These are phyloP conservation scores for Metarhizium brunneum DNA, from an alignment of 2,329 filamentous ascomycete genomes.

Conservation along the genomic window DNA sequence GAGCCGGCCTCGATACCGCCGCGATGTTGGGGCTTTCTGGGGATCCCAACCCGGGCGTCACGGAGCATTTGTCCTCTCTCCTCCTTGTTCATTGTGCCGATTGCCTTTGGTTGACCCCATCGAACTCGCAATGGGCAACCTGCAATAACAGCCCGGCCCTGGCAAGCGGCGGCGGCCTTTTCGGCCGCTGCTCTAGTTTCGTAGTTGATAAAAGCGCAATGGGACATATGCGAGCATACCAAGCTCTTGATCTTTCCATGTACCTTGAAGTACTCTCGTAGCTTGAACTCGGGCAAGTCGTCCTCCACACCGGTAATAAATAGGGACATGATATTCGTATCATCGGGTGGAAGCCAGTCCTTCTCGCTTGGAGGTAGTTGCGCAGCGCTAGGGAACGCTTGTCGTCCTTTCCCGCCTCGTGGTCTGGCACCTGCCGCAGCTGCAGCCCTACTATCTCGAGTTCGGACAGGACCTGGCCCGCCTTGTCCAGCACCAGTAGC, in stretches of 20 bases:
- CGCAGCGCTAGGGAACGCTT: constrained; percentile 59
- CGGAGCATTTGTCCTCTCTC: constrained; percentile 72
- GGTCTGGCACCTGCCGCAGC: constrained; percentile 38
- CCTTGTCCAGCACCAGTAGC: constrained; percentile 47
- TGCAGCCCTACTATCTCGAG: constrained; percentile 52
- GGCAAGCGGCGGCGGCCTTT: constrained; percentile 71
- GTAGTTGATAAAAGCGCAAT: constrained; percentile 96
- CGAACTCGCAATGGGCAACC: constrained; percentile 84
- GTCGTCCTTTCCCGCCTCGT: constrained; percentile 32
- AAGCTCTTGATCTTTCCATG: constrained; percentile 88
- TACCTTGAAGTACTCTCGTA: constrained; percentile 81
- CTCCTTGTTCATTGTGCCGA: constrained; percentile 86
- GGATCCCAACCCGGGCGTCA: constrained; percentile 47
- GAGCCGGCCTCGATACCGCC: constrained; percentile 25
- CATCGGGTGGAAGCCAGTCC: constrained; percentile 77
- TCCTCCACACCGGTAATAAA: constrained; percentile 96
- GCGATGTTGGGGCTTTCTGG: constrained; percentile 12
- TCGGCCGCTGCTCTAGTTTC: constrained; percentile 78
- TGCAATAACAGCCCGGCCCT: constrained; percentile 81
- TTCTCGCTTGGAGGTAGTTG: constrained; percentile 71
- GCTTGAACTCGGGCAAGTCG: constrained; percentile 83
- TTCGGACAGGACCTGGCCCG: constrained; percentile 71
- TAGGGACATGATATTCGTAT: constrained; percentile 81
- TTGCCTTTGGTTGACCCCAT: constrained; percentile 86
- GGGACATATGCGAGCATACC: constrained; percentile 92